These are phyloP conservation scores for Paramecium tetraurelia DNA, from an alignment of 73 alveolate species.

Conservation along the genomic window DNA sequence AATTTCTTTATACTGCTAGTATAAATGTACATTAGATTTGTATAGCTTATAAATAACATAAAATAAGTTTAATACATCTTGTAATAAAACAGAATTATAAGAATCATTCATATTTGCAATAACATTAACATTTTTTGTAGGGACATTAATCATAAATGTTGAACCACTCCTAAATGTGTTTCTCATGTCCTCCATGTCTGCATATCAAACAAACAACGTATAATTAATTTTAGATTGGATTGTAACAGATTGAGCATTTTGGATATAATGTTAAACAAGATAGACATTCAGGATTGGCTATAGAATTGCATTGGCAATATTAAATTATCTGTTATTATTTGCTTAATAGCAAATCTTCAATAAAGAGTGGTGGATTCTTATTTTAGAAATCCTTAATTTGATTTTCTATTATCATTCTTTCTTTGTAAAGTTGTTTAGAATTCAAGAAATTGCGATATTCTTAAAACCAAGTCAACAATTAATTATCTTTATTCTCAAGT, in stretches of 20 bases:
- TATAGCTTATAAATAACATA: no score
- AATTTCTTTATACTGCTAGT: neutral
- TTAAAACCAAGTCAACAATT: neutral
- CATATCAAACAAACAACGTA: constrained; percentile 4
- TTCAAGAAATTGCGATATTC: neutral
- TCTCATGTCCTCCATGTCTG: constrained; percentile 34
- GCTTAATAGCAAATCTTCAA: neutral
- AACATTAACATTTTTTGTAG: neutral
- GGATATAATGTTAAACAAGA: neutral
- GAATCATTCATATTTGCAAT: neutral
- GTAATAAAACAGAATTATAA: neutral
- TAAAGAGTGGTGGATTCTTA: neutral
- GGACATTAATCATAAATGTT: neutral
- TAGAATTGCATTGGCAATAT: neutral
- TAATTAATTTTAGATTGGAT: neutral
- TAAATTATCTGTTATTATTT: neutral
- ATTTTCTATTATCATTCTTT: neutral
- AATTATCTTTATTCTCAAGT: neutral
- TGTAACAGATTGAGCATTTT: neutral
- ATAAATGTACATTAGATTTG: neutral
- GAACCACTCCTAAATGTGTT: constrained; percentile 16
- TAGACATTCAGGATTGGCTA: neutral
- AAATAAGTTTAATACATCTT: no score
- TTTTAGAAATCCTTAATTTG: neutral
- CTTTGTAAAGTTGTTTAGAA: neutral